Evolutionary conservation across 192 early-diverging fungal genomes (phyloP), one percentile per base, ranked within the genome.

Genomic region (Coemansia sp.): DNA sequence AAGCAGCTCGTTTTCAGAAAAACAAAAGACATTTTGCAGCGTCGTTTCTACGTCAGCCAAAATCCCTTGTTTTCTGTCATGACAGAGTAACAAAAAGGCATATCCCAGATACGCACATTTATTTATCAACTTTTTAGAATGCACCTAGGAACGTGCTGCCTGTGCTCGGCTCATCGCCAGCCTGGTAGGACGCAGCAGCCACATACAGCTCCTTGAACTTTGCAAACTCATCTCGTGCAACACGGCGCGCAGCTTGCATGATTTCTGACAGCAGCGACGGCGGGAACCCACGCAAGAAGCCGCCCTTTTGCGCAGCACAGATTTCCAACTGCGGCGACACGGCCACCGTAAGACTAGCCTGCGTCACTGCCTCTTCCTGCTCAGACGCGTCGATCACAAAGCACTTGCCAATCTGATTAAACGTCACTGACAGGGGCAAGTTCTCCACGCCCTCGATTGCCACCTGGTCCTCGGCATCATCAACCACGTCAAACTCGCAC

Each of bases 401-500:
- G 48, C 89, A 78, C 27, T 85, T 77, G 11, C 93, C 94, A 53
- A 96, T 93, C 91, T 93, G 75, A 74, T 85, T 93, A 29, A 96
- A 80, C 14, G 97, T 94, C 25, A 97, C 89, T 9, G 85, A 65
- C 26, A 95, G 71, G 17, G 97, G 97, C 64, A 96, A 77, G 35
- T 89, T 72, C 17, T 94, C 89, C 64, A 83, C 82, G 11, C 96
- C 97, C 21, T 77, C 69, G 2, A 99, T 77, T 43, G 83, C 62
- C 57, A 92, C 88, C 29, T 92, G 90, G 59, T 91, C 93, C 45
- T 95, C 93, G 11, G 87, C 82, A 71, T 92, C 90, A 69, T 96
- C 95, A 37, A 91, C 85, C n/a, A 97, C 87, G 26, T 96, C 95
- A 76, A 96, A 95, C 56, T 97, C 96, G 43, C 88, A 82, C 59